Base-by-base conservation (phyloP, 768 basidiomycete genomes). In the Austroboletus eburneus region DNA sequence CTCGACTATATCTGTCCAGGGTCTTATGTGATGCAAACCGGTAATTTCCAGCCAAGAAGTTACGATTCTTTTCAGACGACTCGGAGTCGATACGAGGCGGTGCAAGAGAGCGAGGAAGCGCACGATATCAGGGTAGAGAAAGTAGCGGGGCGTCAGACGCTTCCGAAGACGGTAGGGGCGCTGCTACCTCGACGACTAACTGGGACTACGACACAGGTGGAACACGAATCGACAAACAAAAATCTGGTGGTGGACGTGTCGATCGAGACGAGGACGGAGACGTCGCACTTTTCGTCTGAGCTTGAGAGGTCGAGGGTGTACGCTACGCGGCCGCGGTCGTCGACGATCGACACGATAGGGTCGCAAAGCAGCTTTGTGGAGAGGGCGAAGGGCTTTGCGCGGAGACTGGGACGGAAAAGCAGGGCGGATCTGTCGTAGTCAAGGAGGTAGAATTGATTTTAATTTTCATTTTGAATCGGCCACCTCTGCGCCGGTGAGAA, bases 41-140 rank as follows among this genome's bases (percentile, higher is more conserved):
- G 39, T 18, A 29, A 49, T 54, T 52, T 42, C 33, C 50, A 79
- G 76, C 74, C 75, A 42, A 65, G 57, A 47, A 75, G 74, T 46
- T 64, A 63, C 30, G 70, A 69, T 22, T 77, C 76, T 6, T 62
- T 79, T 43, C 69, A 68, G 23, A 77, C 73, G 29, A 69, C 63
- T 6, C 41, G 38, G n/a, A 42, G 50, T 9, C 66, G 63, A 33
- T 61, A 70, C 35, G 67, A 68, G 35, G 57, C 65, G 35, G 64
- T 58, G 16, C 68, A 69, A n/a, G n/a, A n/a, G 33, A 51, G 47
- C 5, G 76, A 78, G 48, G 75, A 78, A 43, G 63, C 65, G 42
- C 75, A 73, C 45, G 75, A 78, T 35, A 77, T 74, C 9, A 73
- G 71, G 42, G 67, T 81, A 50, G 69, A 74, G 35, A 71, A 71